These are phyloP conservation scores for Coemansia sp. DNA, from an alignment of 192 early-diverging fungal genomes.

Conservation along the genomic window DNA sequence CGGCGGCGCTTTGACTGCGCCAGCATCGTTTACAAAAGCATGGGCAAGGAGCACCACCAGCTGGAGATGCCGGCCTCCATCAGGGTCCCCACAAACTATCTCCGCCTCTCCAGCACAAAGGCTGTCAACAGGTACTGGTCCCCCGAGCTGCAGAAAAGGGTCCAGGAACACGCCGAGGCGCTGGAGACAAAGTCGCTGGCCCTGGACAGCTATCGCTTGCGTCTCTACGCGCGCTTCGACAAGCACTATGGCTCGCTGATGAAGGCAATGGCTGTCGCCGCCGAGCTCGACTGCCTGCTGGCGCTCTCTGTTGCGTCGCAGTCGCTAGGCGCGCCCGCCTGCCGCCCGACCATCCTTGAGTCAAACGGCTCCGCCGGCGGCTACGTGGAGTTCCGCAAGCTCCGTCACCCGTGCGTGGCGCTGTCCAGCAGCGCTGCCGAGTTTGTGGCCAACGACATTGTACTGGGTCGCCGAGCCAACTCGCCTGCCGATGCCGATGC, in stretches of 20 bases:
- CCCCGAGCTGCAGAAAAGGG: conserved; percentile 60
- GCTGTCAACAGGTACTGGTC: conserved; percentile 87
- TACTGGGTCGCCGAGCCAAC: conserved; percentile 58
- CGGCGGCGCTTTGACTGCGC: conserved; percentile 64
- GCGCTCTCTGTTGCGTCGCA: conserved; percentile 68
- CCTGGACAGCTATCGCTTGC: conserved; percentile 68
- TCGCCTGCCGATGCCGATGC: conserved; percentile 31
- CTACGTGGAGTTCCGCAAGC: conserved; percentile 78
- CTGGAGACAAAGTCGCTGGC: conserved; percentile 76
- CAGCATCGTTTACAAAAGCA: conserved; percentile 78
- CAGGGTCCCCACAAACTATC: conserved; percentile 78
- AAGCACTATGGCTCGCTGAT: conserved; percentile 71
- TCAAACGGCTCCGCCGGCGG: conserved; percentile 48
- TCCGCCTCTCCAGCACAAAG: conserved; percentile 73
- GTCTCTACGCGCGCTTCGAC: conserved; percentile 86
- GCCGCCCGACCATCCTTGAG: conserved; percentile 84
- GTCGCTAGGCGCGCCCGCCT: conserved; percentile 74
- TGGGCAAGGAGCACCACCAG: conserved; percentile 96
- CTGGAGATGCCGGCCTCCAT: conserved; percentile 80
- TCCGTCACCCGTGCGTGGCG: conserved; percentile 92
- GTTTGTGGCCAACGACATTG: conserved; percentile 95
- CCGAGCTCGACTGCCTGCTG: conserved; percentile 86
- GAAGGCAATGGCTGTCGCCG: conserved; percentile 67
- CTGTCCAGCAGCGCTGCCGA: conserved; percentile 48
- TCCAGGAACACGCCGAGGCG: conserved; percentile 76